These are phyloP conservation scores for Fusarium odoratissimum DNA, from an alignment of 2,329 filamentous ascomycete genomes.

Conservation along the genomic window DNA sequence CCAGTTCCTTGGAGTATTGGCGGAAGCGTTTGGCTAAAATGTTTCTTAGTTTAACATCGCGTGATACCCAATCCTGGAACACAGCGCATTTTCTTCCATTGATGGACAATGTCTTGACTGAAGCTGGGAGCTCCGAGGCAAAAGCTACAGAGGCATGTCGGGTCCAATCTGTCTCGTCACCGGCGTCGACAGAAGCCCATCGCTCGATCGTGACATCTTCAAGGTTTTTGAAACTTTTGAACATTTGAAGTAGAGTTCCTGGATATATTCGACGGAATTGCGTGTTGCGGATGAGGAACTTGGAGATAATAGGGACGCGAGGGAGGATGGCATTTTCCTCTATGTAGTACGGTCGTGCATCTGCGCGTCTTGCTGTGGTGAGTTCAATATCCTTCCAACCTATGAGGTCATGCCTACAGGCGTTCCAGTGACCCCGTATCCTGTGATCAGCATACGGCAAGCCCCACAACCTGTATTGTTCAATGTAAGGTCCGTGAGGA, in stretches of 20 bases:
- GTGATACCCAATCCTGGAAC: neutral
- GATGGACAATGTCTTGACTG: conserved; percentile 6
- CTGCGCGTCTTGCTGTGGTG: neutral
- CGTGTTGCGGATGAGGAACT: conserved; percentile 13
- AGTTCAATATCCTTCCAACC: conserved; percentile 10
- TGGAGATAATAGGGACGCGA: neutral
- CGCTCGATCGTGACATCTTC: neutral
- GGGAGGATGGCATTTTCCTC: neutral
- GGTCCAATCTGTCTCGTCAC: neutral
- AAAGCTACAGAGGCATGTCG: neutral
- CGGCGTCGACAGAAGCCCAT: neutral
- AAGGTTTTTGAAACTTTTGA: neutral
- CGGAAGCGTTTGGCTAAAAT: conserved; percentile 5
- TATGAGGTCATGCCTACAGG: neutral
- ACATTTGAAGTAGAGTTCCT: neutral
- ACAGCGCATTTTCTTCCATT: neutral
- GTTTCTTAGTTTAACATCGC: neutral
- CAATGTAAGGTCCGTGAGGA: neutral
- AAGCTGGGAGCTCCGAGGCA: neutral
- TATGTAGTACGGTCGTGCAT: neutral
- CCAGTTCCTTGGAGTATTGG: neutral
- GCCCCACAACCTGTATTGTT: neutral
- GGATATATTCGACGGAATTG: conserved; percentile 5
- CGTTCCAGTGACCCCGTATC: neutral
- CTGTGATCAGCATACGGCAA: neutral